Percentiles rank a stretch among this genome's conserved stretches.
These are phyloP conservation scores for Gossypioides kirkii DNA, from an alignment of 345 rosid genomes.

Conservation along the genomic window DNA sequence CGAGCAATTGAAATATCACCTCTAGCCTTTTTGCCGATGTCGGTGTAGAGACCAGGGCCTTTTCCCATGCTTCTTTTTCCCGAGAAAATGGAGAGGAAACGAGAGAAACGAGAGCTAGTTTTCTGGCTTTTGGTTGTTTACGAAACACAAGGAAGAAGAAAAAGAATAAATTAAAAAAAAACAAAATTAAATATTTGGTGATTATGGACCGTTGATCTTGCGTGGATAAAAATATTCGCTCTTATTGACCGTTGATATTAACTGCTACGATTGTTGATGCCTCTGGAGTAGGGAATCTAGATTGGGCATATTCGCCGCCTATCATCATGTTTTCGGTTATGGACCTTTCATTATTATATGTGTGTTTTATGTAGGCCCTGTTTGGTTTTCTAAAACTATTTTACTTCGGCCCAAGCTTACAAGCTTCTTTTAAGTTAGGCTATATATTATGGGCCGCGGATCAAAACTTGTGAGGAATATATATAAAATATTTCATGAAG, in stretches of 20 bases:
- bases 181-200: not conserved
- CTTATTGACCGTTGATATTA: not conserved
- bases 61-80: slow-evolving; percentile 48
- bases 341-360: too few relatives aligned
- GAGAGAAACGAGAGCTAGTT: slow-evolving; percentile 8
- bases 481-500: too few relatives aligned
- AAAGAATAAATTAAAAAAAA: not conserved
- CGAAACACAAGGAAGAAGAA: not conserved
- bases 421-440: not conserved
- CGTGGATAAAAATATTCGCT: not conserved
- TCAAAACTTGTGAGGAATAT: too few relatives aligned
- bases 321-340: not conserved
- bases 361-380: not conserved
- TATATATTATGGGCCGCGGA: not conserved
- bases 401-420: not conserved
- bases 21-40: slow-evolving; percentile 89
- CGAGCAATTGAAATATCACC: slow-evolving; percentile 31
- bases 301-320: not conserved
- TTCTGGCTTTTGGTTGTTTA: not conserved
- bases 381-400: not conserved
- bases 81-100: not conserved
- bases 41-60: slow-evolving; percentile 93
- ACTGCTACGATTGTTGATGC: not conserved
- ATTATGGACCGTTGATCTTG: not conserved
- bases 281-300: not conserved